These are phyloP conservation scores for Bolboschoenus planiculmis DNA, from an alignment of 176 grass and related monocot species.

Conservation along the genomic window DNA sequence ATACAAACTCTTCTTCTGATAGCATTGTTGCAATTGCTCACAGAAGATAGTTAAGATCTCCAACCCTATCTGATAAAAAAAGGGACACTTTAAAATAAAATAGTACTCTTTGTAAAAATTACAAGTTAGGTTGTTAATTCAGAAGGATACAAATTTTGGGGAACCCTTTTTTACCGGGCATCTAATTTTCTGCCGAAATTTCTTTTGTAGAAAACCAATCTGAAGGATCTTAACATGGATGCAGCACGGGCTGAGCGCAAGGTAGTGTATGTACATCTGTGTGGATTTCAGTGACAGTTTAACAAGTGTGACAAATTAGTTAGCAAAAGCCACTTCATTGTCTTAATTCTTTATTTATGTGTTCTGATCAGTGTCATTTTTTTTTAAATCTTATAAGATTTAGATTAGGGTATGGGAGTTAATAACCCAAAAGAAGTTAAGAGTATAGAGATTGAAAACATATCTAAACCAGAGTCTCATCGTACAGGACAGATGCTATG, in stretches of 20 bases:
- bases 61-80: neutral
- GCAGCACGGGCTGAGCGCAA: slow-evolving; percentile 72
- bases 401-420: neutral
- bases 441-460: neutral
- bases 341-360: neutral
- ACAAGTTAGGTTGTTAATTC: neutral
- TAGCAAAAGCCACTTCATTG: neutral
- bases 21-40: neutral
- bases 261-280: slow-evolving; percentile 26
- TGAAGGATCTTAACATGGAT: slow-evolving; percentile 77
- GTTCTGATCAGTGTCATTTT: neutral
- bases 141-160: neutral
- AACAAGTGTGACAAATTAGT: neutral
- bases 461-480: neutral
- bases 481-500: neutral
- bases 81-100: neutral
- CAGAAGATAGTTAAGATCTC: neutral
- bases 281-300: neutral
- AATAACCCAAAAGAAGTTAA: neutral
- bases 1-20: neutral
- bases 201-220: slow-evolving; percentile 46
- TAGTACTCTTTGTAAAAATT: neutral
- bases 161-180: neutral
- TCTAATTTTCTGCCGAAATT: slow-evolving; percentile 22
- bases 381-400: neutral